Conservation (phyloP, 2,329 filamentous ascomycete genomes). For the Myrmaecium sp. region DNA sequence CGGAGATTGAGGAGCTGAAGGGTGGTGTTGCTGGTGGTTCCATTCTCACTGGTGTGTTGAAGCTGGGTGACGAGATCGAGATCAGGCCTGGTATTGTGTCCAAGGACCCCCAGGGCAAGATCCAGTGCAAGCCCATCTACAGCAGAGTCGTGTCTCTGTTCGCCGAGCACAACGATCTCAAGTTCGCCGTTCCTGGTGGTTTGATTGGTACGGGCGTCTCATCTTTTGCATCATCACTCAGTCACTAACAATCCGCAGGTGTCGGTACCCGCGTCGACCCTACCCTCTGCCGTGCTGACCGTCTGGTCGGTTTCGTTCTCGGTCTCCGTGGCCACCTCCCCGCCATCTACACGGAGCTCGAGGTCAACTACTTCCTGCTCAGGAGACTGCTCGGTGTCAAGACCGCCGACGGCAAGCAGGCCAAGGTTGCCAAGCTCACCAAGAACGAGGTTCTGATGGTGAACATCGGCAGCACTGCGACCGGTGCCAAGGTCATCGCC, state of each 20-base stretch:
- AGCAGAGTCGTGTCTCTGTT: slow-evolving; percentile 88
- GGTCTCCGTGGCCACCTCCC: slow-evolving; percentile 86
- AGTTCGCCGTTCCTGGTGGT: slow-evolving; percentile 94
- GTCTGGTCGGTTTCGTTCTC: slow-evolving; percentile 93
- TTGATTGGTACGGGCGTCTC: slow-evolving; percentile 46
- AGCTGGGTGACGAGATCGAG: slow-evolving; percentile 95
- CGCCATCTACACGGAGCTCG: slow-evolving; percentile 94
- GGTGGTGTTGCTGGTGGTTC: slow-evolving; percentile 95
- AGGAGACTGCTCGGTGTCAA: slow-evolving; percentile 89
- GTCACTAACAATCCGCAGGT: slow-evolving; percentile 28
- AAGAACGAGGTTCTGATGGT: slow-evolving; percentile 99
- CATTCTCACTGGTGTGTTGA: slow-evolving; percentile 91
- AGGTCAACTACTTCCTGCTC: slow-evolving; percentile 98
- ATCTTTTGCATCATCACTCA: slow-evolving; percentile 4
- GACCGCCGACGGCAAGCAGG: slow-evolving; percentile 96
- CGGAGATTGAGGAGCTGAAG: slow-evolving; percentile 95
- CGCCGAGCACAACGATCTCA: slow-evolving; percentile 94
- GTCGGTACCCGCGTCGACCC: slow-evolving; percentile 95
- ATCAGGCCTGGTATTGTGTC: slow-evolving; percentile 97
- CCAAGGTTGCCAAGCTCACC: slow-evolving; percentile 92
- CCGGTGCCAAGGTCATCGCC: slow-evolving; percentile 89
- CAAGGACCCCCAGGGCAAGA: slow-evolving; percentile 80
- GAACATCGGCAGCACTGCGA: slow-evolving; percentile 95
- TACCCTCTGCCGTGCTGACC: slow-evolving; percentile 95
- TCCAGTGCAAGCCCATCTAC: slow-evolving; percentile 95